Conservation (phyloP, 306 rosid species). For the Boehmeria nivea region DNA sequence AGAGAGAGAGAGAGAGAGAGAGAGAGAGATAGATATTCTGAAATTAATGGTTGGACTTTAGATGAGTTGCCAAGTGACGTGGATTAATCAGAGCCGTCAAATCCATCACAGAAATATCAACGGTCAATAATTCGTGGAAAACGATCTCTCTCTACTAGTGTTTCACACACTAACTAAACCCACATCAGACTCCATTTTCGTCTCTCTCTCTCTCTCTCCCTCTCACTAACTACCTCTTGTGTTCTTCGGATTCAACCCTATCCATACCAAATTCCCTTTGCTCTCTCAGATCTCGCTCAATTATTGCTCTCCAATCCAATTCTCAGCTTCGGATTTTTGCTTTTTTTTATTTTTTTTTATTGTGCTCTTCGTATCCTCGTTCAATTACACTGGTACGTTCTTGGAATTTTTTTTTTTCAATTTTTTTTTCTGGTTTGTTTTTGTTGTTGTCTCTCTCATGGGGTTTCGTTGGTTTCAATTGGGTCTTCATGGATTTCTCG, state of each 20-base stretch:
- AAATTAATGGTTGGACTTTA: too few species aligned
- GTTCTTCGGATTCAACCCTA: conserved; percentile 8
- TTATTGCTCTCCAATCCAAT: neutral
- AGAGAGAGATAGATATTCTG: too few species aligned
- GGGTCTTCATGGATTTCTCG: too few species aligned
- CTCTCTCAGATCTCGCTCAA: neutral
- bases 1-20: too few species aligned
- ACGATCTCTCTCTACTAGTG: neutral
- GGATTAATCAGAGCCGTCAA: neutral
- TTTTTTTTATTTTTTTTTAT: neutral
- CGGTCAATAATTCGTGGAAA: neutral
- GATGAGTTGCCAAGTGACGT: too few species aligned
- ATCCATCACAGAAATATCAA: neutral
- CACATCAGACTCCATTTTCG: neutral
- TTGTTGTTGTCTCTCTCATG: neutral
- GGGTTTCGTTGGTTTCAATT: neutral
- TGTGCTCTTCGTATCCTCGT: neutral
- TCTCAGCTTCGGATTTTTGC: neutral
- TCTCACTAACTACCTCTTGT: neutral
- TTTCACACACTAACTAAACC: neutral
- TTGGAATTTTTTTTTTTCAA: neutral
- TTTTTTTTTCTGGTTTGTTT: too few species aligned
- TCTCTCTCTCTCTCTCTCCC: conserved; percentile 4
- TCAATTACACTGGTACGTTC: neutral
- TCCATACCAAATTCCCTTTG: neutral